phyloP scores from a whole-genome alignment of 116 monocot species.

The Papilionanthe hybrid region DNA sequence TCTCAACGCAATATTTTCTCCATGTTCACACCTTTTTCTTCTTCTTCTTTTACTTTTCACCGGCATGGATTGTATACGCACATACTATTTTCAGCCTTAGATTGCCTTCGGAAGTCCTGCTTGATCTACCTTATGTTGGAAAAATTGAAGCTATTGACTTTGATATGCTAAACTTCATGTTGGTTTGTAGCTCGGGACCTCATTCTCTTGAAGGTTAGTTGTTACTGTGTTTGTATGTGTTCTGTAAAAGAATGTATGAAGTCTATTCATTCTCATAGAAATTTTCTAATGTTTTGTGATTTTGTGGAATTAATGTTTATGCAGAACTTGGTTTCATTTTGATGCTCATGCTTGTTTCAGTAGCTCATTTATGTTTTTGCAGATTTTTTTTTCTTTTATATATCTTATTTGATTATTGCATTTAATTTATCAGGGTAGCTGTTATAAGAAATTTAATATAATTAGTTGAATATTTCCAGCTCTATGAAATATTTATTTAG shows the following conservation, averaged over 20 bases:
- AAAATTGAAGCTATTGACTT: slow-evolving; percentile 1
- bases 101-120: background rate
- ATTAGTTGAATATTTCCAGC: too few relatives aligned
- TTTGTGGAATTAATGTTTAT: background rate
- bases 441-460: too few relatives aligned
- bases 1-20: too few relatives aligned
- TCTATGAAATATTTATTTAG: too few relatives aligned
- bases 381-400: background rate
- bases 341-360: background rate
- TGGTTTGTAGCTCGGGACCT: background rate
- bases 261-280: background rate
- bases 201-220: background rate
- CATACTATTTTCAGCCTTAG: background rate
- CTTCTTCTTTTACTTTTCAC: background rate
- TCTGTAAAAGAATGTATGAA: background rate
- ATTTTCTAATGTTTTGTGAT: background rate
- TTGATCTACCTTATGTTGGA: background rate
- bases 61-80: background rate
- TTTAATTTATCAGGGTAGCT: too few relatives aligned
- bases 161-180: background rate
- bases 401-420: background rate
- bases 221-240: background rate
- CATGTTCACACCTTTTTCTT: background rate
- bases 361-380: background rate
- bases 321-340: background rate